A percentile compares a stretch with the other conserved stretches of the same genome.
phyloP scores from a whole-genome alignment of 179 eudicot genomes.

The Vitellaria paradoxa region DNA sequence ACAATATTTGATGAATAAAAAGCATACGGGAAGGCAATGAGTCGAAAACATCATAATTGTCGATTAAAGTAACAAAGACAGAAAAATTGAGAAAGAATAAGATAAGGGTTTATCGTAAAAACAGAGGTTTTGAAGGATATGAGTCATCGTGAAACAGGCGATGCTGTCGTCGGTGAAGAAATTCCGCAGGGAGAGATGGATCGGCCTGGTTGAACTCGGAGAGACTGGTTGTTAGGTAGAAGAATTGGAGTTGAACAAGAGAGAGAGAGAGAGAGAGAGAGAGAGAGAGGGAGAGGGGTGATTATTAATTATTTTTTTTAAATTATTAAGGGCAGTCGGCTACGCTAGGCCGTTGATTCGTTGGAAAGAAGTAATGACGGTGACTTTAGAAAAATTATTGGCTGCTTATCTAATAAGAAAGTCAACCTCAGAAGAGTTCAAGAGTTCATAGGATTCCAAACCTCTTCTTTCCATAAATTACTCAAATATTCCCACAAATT shows the following conservation, averaged over 20 bases:
- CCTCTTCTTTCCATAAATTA: no score
- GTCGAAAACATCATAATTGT: background rate
- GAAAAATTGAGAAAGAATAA: background rate
- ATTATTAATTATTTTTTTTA: no score
- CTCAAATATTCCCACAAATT: no score
- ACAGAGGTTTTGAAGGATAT: constrained; percentile 32
- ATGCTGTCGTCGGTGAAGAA: background rate
- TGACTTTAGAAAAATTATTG: no score
- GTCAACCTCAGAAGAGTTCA: no score
- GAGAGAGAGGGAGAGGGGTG: no score
- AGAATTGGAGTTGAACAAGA: background rate
- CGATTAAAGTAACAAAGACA: background rate
- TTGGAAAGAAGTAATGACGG: no score
- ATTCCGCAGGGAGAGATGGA: background rate
- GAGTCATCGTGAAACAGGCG: constrained; percentile 38
- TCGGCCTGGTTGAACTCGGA: background rate
- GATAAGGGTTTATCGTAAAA: background rate
- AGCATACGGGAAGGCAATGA: background rate
- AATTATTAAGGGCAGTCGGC: no score
- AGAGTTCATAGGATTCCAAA: no score
- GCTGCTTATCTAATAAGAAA: no score
- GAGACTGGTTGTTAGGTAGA: background rate
- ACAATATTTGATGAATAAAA: constrained; percentile 2
- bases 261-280: background rate
- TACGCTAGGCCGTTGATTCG: no score